Base-by-base conservation (phyloP, 192 early-diverging fungal genomes). In the Coemansia aciculifera region DNA sequence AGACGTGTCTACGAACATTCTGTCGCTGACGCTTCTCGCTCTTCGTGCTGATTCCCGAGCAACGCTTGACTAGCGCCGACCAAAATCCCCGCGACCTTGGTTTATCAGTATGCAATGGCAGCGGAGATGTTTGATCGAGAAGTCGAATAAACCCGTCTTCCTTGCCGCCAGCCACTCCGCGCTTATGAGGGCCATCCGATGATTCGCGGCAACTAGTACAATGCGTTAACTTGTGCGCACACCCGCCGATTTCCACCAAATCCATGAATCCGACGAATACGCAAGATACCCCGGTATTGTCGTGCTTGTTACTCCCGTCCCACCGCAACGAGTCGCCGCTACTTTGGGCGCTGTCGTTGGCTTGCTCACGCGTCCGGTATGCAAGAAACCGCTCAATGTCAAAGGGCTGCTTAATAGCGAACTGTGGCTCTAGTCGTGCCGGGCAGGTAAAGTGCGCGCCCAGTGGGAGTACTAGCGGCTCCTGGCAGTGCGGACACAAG, bases 371-470 rank as follows among this genome's bases (percentile, higher is more conserved):
- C 5, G 43, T 40, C 19, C 52, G 21, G 61, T 69, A 64, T 4
- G 74, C 64, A n/a, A 81, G 66, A 40, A 81, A 81, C 32, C 51
- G 52, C 49, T 76, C 74, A 54, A 81, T 73, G 54, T 81, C 61
- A 38, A 81, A 81, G 23, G 79, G 67, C 37, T 56, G 44, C 64
- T 67, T 63, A 8, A 76, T 64, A 32, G 79, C 74, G 67, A 81
- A 81, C 66, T 75, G 74, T 13, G 46, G 43, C 49, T 71, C 71
- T 51, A 76, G 64, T 17, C 46, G 52, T 12, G 74, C 79, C 7
- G 79, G 74, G 37, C 79, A 81, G 12, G 68, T 51, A 67, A 81
- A 81, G 68, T 81, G 79, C 17, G 79, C 79, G 23, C 66, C 79
- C 38, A 81, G 62, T 21, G 79, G 74, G 40, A 81, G 67, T 44